phyloP scores from a whole-genome alignment of 331 rosid species.

The Pyrus hybrid region DNA sequence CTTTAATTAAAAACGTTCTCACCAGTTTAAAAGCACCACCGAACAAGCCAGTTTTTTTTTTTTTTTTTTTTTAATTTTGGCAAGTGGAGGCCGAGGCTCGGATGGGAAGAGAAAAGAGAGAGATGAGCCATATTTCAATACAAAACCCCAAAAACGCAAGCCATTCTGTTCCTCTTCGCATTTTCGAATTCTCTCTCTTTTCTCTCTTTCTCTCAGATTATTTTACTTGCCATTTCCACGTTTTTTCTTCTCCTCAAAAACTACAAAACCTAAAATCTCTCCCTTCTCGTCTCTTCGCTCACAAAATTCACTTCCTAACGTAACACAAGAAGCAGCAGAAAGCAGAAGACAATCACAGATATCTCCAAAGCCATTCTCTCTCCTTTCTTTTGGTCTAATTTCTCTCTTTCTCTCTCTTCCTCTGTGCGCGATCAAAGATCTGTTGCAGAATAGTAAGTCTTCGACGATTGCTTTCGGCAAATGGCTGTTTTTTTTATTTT shows the following conservation, averaged over 20 bases:
- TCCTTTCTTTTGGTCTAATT: not conserved
- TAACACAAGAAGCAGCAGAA: not conserved
- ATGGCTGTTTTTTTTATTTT: not conserved
- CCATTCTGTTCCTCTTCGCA: not conserved
- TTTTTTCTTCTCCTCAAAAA: not conserved
- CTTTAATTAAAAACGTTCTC: no score
- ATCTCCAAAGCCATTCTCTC: not conserved
- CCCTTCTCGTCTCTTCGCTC: not conserved
- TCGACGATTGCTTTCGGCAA: not conserved
- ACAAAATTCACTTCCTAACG: constrained; percentile 3
- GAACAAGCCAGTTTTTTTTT: accelerated
- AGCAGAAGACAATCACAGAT: not conserved
- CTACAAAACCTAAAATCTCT: not conserved
- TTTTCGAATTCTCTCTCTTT: not conserved
- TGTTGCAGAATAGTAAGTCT: constrained; percentile 9
- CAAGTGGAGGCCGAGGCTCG: no score
- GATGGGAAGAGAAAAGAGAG: no score
- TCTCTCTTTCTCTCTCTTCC: not conserved
- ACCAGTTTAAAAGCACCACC: no score
- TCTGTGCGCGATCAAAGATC: not conserved
- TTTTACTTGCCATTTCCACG: constrained; percentile 17
- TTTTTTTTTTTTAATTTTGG: no score
- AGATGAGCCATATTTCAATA: no score
- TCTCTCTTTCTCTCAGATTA: not conserved
- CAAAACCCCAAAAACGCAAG: constrained; percentile 11